Evolutionary conservation across 2,329 filamentous ascomycete species (phyloP).

Genomic region (Aspergillus niger): DNA sequence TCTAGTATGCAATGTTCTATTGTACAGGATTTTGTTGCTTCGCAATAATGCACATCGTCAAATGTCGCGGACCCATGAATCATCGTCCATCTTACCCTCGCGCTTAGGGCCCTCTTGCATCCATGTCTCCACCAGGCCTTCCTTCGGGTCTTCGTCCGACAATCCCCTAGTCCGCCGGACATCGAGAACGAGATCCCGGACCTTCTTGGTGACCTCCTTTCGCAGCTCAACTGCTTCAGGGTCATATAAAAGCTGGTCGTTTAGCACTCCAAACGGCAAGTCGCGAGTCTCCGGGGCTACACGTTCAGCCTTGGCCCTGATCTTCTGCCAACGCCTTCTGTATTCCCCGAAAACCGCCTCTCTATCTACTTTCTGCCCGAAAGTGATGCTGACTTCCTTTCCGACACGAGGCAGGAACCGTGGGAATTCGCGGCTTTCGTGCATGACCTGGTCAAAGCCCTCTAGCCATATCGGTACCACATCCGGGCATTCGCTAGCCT

Average conservation of each 20-base stretch:
- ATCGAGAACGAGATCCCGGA: constrained; percentile 78
- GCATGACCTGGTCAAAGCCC: constrained; percentile 84
- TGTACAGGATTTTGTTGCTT: background rate
- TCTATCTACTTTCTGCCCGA: constrained; percentile 72
- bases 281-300: constrained; percentile 39
- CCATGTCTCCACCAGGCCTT: constrained; percentile 81
- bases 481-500: constrained; percentile 82
- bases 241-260: constrained; percentile 66
- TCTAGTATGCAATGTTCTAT: constrained; percentile 18
- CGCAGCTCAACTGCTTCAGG: constrained; percentile 75
- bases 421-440: constrained; percentile 76
- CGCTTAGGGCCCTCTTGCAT: constrained; percentile 55
- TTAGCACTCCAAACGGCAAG: constrained; percentile 58
- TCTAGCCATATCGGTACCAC: constrained; percentile 94
- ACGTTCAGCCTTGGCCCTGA: constrained; percentile 59
- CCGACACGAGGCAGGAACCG: constrained; percentile 80
- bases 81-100: constrained; percentile 63
- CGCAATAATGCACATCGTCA: constrained; percentile 31
- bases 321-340: constrained; percentile 69
- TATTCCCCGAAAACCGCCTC: constrained; percentile 77
- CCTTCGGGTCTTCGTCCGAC: constrained; percentile 76
- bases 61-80: constrained; percentile 61
- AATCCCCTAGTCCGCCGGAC: constrained; percentile 71
- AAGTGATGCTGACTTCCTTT: constrained; percentile 53
- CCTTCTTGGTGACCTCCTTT: constrained; percentile 74